A percentile compares a stretch with the other conserved stretches of the same genome.
Conservation (phyloP, 805 yeast genomes). For the Spathaspora arborariae region DNA sequence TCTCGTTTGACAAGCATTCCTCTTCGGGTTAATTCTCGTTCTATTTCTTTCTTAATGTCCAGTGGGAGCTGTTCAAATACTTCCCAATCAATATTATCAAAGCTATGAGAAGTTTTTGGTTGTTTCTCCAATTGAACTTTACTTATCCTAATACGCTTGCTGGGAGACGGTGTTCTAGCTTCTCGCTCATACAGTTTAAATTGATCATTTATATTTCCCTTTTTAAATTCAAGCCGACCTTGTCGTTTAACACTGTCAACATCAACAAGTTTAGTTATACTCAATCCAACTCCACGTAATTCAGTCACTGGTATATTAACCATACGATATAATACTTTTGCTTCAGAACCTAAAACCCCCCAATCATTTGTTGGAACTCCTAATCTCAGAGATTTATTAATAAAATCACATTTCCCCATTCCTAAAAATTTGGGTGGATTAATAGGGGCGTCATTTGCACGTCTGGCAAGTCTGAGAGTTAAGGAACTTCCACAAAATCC, state of each 20-base stretch:
- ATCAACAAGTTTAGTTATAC: slow-evolving; percentile 55
- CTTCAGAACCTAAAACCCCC: slow-evolving; percentile 59
- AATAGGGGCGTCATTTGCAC: slow-evolving; percentile 65
- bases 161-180: neutral
- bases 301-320: slow-evolving; percentile 62
- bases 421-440: slow-evolving; percentile 81
- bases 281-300: slow-evolving; percentile 75
- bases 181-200: neutral
- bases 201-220: slow-evolving; percentile 8
- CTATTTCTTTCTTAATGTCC: slow-evolving; percentile 62
- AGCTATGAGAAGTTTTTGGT: slow-evolving; percentile 2
- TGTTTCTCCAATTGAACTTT: neutral
- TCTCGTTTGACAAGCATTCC: slow-evolving; percentile 16
- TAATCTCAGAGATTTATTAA: slow-evolving; percentile 54
- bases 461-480: slow-evolving; percentile 59
- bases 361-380: slow-evolving; percentile 59
- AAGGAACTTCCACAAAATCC: slow-evolving; percentile 52
- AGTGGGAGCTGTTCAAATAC: slow-evolving; percentile 64
- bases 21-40: slow-evolving; percentile 47
- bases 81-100: slow-evolving; percentile 51
- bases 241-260: slow-evolving; percentile 24
- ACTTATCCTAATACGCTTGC: neutral
- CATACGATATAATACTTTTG: slow-evolving; percentile 52
- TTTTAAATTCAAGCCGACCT: slow-evolving; percentile 18
- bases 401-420: slow-evolving; percentile 72